Base-by-base conservation (phyloP, 129 eudicot genomes). In the Flaveria robusta region DNA sequence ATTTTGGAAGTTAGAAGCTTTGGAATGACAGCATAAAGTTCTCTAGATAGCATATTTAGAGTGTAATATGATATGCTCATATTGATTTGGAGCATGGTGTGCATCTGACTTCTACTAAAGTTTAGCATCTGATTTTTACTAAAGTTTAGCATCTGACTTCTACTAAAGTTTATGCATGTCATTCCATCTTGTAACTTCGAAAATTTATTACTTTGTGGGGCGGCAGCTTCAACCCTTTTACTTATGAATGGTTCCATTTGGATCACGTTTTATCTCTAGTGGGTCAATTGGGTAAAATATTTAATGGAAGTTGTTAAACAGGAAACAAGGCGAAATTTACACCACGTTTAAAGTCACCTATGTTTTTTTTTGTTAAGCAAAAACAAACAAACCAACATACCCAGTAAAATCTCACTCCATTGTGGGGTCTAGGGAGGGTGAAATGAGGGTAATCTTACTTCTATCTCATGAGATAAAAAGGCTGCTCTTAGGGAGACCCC, bases 131-230 rank as follows among this genome's bases (percentile, higher is more conserved):
- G n/a, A n/a, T n/a, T n/a, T n/a, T n/a, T n/a, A n/a, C n/a, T n/a
- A n/a, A n/a, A n/a, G n/a, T n/a, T 31, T 31, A 76, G 18, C 56
- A 23, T 76, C 60, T 52, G 22, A 52, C 66, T 75, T 65, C 47
- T 19, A 49, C 62, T 62, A 31, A 75, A 22, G 31, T 27, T 20
- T 19, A 46, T 18, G 15, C 34, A 75, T 46, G 7, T 37, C 34
- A 19, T 50, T 63, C 72, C 60, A 18, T 62, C 16, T 42, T 76
- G 50, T 46, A 51, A 19, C 73, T 34, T 16, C 65, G 49, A 20
- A 49, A 6, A 5, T 0, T 63, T 63, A 19, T 16, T 42, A 62
- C 34, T 37, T 52, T 18, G 24, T 52, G 18, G 24, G 60, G 11
- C 3, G 13, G 22, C 26, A 52, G n/a, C n/a, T n/a, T n/a, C n/a